These are phyloP conservation scores for Cyclanthera cordifolia DNA, from an alignment of 306 rosid genomes.

Conservation along the genomic window DNA sequence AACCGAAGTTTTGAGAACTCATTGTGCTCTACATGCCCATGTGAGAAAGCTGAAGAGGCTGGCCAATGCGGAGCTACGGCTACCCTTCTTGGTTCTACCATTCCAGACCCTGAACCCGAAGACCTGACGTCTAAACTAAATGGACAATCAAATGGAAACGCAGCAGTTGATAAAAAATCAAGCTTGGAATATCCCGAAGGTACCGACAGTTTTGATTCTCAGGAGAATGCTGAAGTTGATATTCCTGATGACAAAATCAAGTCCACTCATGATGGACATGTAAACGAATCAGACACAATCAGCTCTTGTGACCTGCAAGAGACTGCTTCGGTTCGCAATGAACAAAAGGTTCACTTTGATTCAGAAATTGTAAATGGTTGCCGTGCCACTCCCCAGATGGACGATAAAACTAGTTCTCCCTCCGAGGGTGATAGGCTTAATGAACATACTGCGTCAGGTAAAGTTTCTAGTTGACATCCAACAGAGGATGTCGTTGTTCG, in stretches of 20 bases:
- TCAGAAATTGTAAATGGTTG: conserved; percentile 12
- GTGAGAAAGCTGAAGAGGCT: conserved; percentile 18
- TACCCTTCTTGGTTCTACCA: conserved; percentile 13
- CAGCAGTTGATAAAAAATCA: conserved; percentile 2
- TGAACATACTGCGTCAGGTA: neutral
- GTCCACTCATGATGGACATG: conserved; percentile 20
- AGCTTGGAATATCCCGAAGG: conserved; percentile 6
- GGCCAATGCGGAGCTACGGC: conserved; percentile 18
- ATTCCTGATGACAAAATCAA: conserved; percentile 4
- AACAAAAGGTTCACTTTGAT: conserved; percentile 9
- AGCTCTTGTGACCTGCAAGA: conserved; percentile 14
- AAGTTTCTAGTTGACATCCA: neutral
- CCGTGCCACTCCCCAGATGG: neutral
- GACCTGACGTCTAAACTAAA: conserved; percentile 16
- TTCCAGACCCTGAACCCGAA: conserved; percentile 18
- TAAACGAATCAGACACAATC: conserved; percentile 15
- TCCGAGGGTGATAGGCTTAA: neutral
- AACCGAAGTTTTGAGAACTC: conserved; percentile 15
- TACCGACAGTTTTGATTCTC: conserved; percentile 16
- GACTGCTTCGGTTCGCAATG: conserved; percentile 13
- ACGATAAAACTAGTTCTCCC: neutral
- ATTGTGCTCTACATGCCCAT: conserved; percentile 16
- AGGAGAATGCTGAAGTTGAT: conserved; percentile 16
- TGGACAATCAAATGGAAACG: conserved; percentile 13
- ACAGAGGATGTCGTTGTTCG: conserved; percentile 12